Evolutionary conservation across 768 basidiomycete species (phyloP).

Genomic region (Austroboletus festivus): DNA sequence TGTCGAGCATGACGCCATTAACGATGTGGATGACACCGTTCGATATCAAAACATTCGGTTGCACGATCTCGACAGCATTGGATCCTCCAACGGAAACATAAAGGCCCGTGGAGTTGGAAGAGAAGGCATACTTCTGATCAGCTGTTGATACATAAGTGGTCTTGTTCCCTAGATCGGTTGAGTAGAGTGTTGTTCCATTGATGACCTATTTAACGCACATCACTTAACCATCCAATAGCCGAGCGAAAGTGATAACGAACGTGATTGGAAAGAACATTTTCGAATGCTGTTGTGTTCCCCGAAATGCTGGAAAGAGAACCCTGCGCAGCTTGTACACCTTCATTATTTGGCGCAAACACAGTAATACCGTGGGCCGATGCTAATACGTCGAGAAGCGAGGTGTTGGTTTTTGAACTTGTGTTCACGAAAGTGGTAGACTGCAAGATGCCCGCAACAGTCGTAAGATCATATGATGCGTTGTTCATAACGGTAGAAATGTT

Average conservation of each 20-base stretch:
- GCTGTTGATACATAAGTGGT: constrained; percentile 49
- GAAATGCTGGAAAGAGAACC: constrained; percentile 32
- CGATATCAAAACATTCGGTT: constrained; percentile 53
- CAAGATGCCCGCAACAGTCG: constrained; percentile 24
- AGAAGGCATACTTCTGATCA: constrained; percentile 52
- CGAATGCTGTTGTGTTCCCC: constrained; percentile 46
- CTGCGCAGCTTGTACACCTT: constrained; percentile 41
- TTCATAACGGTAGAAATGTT: constrained; percentile 42
- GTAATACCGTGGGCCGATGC: constrained; percentile 51
- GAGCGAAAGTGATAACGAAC: constrained; percentile 33
- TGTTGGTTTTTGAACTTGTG: not conserved
- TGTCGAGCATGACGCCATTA: constrained; percentile 50
- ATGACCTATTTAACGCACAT: constrained; percentile 45
- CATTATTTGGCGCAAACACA: constrained; percentile 61
- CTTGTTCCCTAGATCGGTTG: constrained; percentile 40
- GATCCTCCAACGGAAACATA: constrained; percentile 49
- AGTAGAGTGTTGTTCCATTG: constrained; percentile 68
- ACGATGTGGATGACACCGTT: constrained; percentile 74
- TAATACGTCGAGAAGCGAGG: constrained; percentile 29
- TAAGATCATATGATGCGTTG: constrained; percentile 38
- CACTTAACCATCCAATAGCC: too few species aligned
- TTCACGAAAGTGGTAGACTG: constrained; percentile 19
- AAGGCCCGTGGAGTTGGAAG: constrained; percentile 52
- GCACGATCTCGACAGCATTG: constrained; percentile 50
- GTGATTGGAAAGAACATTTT: constrained; percentile 54